Percentiles rank a stretch among this genome's conserved stretches.
Evolutionary conservation across 2,329 filamentous ascomycete species (phyloP).

Genomic region (Claviceps citrina): DNA sequence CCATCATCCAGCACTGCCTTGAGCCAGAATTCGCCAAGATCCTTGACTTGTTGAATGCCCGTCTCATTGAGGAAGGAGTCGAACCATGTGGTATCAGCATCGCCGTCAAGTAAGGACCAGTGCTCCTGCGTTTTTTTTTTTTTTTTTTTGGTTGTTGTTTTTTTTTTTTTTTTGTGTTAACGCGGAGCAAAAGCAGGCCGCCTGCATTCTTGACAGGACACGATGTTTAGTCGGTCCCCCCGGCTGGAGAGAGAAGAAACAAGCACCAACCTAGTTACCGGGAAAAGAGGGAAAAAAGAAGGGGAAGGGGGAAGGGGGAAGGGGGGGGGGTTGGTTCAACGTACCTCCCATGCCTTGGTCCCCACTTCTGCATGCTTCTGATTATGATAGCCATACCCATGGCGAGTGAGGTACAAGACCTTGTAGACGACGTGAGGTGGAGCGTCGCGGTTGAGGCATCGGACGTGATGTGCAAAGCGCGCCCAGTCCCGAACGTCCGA

Average conservation of each 20-base stretch:
- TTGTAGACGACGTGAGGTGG: conserved; percentile 33
- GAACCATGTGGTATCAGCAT: conserved; percentile 23
- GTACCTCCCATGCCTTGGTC: conserved; percentile 38
- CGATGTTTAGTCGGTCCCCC: too few species aligned
- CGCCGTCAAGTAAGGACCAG: conserved; percentile 24
- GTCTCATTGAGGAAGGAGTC: conserved; percentile 34
- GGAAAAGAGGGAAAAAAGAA: background rate
- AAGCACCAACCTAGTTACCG: background rate
- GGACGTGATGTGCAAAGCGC: conserved; percentile 32
- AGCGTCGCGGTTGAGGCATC: conserved; percentile 27
- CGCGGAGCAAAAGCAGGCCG: too few species aligned
- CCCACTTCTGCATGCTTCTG: conserved; percentile 40
- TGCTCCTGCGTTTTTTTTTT: conserved; percentile 15
- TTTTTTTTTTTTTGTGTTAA: too few species aligned
- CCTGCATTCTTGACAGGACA: too few species aligned
- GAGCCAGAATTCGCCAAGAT: conserved; percentile 36
- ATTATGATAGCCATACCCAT: conserved; percentile 38
- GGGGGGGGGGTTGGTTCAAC: too few species aligned
- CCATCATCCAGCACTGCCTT: conserved; percentile 25
- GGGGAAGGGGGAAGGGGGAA: too few species aligned
- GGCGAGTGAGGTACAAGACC: conserved; percentile 38
- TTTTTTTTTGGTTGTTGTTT: too few species aligned
- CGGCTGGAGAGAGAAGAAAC: too few species aligned
- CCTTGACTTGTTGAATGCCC: conserved; percentile 37
- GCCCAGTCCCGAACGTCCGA: conserved; percentile 33